phyloP scores from a whole-genome alignment of 805 yeast genomes.

The Blastobotrys americana region DNA sequence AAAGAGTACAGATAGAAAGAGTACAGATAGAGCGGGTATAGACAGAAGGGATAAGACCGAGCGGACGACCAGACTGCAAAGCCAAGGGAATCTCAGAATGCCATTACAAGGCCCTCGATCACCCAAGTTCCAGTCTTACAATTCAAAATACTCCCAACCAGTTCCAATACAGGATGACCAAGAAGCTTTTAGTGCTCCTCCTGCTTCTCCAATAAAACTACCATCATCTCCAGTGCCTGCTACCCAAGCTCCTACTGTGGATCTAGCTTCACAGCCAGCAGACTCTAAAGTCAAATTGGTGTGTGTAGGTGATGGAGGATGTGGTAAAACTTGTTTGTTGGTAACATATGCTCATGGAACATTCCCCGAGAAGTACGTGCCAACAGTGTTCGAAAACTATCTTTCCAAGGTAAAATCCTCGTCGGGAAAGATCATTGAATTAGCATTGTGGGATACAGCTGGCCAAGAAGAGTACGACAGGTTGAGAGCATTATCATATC shows the following conservation, averaged over 20 bases:
- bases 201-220: constrained; percentile 5
- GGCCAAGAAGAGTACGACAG: constrained; percentile 85
- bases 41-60: too few species aligned
- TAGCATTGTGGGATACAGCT: constrained; percentile 85
- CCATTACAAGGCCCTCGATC: constrained; percentile 5
- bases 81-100: too few species aligned
- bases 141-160: constrained; percentile 20
- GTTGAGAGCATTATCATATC: constrained; percentile 68
- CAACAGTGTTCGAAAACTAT: constrained; percentile 78
- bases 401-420: constrained; percentile 48
- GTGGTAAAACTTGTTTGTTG: constrained; percentile 80
- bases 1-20: too few species aligned
- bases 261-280: constrained; percentile 15
- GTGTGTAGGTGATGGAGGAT: constrained; percentile 83
- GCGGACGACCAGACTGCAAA: too few species aligned
- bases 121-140: constrained; percentile 3
- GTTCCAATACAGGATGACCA: constrained; percentile 23
- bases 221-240: neutral
- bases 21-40: too few species aligned
- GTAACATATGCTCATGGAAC: constrained; percentile 57
- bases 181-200: constrained; percentile 10
- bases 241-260: too few species aligned
- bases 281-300: constrained; percentile 51
- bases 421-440: constrained; percentile 47
- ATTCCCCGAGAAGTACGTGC: constrained; percentile 69